A percentile compares a stretch with the other conserved stretches of the same genome.
phyloP scores from a whole-genome alignment of 768 basidiomycete genomes.

The Collybiopsis confluens region DNA sequence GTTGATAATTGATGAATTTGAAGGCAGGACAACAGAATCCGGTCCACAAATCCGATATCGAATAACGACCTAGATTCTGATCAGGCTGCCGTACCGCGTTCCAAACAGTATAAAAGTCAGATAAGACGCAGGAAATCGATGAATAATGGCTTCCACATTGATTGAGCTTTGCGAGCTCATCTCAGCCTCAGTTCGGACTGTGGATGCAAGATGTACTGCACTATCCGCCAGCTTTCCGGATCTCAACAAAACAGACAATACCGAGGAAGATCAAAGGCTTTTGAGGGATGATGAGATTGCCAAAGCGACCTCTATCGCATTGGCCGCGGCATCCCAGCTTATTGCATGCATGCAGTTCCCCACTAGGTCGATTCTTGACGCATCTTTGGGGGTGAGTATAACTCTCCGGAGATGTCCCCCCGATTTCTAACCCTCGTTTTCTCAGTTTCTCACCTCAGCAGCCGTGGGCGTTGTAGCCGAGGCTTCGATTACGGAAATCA shows the following conservation, averaged over 20 bases:
- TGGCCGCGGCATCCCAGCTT: constrained; percentile 23
- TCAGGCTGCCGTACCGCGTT: no score
- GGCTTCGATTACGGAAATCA: constrained; percentile 24
- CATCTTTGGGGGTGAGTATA: constrained; percentile 1
- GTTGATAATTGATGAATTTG: no score
- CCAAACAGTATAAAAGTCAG: no score
- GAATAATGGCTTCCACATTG: constrained; percentile 9
- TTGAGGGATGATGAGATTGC: constrained; percentile 11
- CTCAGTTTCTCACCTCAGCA: constrained; percentile 16
- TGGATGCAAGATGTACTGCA: constrained; percentile 9
- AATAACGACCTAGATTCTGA: no score
- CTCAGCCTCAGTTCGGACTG: constrained; percentile 1
- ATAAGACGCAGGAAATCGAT: no score
- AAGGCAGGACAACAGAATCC: no score
- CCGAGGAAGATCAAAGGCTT: constrained; percentile 12
- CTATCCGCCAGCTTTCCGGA: constrained; percentile 12
- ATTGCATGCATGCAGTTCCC: constrained; percentile 15
- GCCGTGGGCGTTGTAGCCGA: constrained; percentile 19
- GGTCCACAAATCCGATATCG: no score
- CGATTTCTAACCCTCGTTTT: neutral
- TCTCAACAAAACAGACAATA: constrained; percentile 14
- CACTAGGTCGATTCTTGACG: constrained; percentile 6
- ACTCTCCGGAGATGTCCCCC: no score
- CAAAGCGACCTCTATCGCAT: constrained; percentile 11
- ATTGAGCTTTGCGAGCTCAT: constrained; percentile 4